Percentiles rank a stretch among this genome's conserved stretches.
These are phyloP conservation scores for Kernera saxatilis DNA, from an alignment of 345 rosid species.

Conservation along the genomic window DNA sequence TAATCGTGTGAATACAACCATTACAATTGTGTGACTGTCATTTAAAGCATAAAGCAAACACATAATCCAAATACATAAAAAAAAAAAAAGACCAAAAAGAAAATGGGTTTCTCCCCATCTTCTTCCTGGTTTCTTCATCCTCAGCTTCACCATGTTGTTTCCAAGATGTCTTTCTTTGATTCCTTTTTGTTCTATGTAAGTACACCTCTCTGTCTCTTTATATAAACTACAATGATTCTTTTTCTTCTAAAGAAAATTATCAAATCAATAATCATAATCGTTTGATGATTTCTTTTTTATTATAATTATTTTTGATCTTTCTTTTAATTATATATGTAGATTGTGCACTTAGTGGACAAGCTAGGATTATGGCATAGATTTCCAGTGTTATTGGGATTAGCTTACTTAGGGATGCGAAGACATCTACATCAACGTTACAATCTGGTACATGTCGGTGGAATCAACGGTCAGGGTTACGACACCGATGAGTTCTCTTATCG, in stretches of 20 bases:
- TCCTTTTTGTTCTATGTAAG: conserved; percentile 49
- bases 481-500: conserved; percentile 42
- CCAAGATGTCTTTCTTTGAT: conserved; percentile 56
- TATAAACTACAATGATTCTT: not conserved
- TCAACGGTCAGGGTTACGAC: conserved; percentile 43
- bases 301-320: not conserved
- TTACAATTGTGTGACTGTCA: conserved; percentile 34
- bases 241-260: not conserved
- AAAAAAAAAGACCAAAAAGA: not conserved
- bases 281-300: not conserved
- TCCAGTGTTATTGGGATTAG: conserved; percentile 54
- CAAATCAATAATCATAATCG: not conserved
- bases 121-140: conserved; percentile 48
- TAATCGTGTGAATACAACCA: conserved; percentile 28
- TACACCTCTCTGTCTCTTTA: conserved; percentile 3
- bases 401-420: conserved; percentile 58
- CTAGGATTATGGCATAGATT: conserved; percentile 57
- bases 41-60: conserved; percentile 26
- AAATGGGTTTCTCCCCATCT: conserved; percentile 37
- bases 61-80: conserved; percentile 8
- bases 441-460: conserved; percentile 55
- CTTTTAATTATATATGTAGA: conserved; percentile 23
- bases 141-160: conserved; percentile 41
- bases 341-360: conserved; percentile 62
- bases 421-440: conserved; percentile 73